Evolutionary conservation across 371 early-diverging fungal species (phyloP), one percentile per base, ranked within the genome.

Genomic region (Mucor indicus): DNA sequence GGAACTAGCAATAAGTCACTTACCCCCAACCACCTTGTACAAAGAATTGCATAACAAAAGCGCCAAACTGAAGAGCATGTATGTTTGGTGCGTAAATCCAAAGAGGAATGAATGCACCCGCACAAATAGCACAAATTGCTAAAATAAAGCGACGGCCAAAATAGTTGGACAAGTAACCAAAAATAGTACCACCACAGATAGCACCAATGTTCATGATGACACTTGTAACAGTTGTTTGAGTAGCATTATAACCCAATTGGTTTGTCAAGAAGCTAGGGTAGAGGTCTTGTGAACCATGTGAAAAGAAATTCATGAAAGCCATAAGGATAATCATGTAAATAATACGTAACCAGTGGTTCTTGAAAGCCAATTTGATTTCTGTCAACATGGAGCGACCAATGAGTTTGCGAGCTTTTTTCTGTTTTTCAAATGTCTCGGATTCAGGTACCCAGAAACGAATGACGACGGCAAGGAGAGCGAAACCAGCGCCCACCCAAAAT

Each of bases 221-320:
- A 20, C 70, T 72, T 5, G 85, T 83, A 6, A 81, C 60, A 1
- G 85, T 81, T 25, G 75, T 70, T 43, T 84, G 64, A 4, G 57
- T 50, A 12, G 77, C 42, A 0, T 69, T 61, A 48, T 78, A 86
- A 0, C 74, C 79, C 5, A 80, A 69, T 44, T 85, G 80, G 17
- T 63, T 57, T 31, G 62, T 66, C 19, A 89, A 54, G 49, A 80
- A 86, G 4, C 86, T 85, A 7, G 89, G 89, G 51, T 78, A 87
- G 23, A 89, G 53, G 60, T 87, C 90, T 30, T 86, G 85, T 21
- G 78, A 73, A 19, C 89, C 86, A 48, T 86, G 86, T 3, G 77
- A 77, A 46, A 86, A 71, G 57, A 85, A 89, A 56, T 83, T 84
- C 67, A 81, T 76, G 54, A 64, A 72, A 1, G 79, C 79, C 81